Base-by-base conservation (phyloP, 805 yeast species). In the Saccharomyces kudriavzevii region DNA sequence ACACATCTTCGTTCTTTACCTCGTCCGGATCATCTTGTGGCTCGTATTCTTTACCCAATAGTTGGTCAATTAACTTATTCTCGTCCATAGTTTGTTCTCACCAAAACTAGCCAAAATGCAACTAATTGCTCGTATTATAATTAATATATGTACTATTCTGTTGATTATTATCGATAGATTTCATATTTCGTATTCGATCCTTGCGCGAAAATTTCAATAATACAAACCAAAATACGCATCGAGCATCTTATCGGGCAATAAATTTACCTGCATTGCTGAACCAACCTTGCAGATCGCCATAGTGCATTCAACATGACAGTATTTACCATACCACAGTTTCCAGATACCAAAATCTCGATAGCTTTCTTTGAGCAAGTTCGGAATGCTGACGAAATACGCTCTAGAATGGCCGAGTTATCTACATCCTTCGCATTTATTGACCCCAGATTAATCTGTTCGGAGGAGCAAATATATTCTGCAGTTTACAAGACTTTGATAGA, bases 381-480 rank as follows among this genome's bases (percentile, higher is more conserved):
- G 10, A 77, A 77, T 52, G 70, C 79, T 13, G 57, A 65, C 2
- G 70, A 68, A 5, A 76, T 88, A 52, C 66, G 63, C 48, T 51
- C 59, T n/a, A 11, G 68, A 74, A 52, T 73, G 79, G 43, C 69
- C 78, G 26, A 68, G 70, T 79, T 79, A 62, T 35, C 43, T 4
- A 35, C 43, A 35, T 81, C 87, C 58, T 85, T 71, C 68, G 85
- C 89, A 6, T 82, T 87, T 63, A 74, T 88, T 49, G 82, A 84
- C 64, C 81, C 89, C 2, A 68, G 70, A 10, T 76, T 80, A 24
- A 66, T 89, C 2, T 67, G 82, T 1, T 82, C 89, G 0, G 51
- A 73, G 14, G 89, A 85, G 56, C 94, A 86, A 58, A 59, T 89
- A 11, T 71, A 74, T 51, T 74, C 83, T 48, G 83, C 88, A 0